A percentile compares a stretch with the other conserved stretches of the same genome.
Evolutionary conservation across 2,329 filamentous ascomycete genomes (phyloP).

Genomic region (Sclerotiophoma versabilis): DNA sequence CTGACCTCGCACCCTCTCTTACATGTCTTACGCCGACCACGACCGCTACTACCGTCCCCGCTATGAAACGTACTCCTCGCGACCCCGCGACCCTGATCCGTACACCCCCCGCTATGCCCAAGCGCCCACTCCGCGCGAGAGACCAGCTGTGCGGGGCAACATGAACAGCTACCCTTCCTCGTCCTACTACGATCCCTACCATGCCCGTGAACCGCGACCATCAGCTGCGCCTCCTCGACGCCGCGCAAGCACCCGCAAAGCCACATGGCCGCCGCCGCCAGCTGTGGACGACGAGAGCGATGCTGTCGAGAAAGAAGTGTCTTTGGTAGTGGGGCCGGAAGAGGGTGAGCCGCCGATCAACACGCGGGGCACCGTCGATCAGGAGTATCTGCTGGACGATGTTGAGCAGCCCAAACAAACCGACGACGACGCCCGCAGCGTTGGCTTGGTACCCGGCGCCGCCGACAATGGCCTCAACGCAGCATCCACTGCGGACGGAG

Average conservation of each 20-base stretch:
- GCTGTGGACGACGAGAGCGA: conserved; percentile 73
- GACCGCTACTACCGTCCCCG: conserved; percentile 27
- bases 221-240: conserved; percentile 27
- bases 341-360: conserved; percentile 65
- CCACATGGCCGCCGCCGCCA: conserved; percentile 65
- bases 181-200: conserved; percentile 36
- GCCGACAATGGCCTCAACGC: conserved; percentile 13
- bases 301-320: conserved; percentile 68
- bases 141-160: conserved; percentile 13
- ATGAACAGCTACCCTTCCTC: conserved; percentile 25
- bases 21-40: conserved; percentile 39
- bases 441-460: conserved; percentile 61
- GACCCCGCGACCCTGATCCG: conserved; percentile 32
- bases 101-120: conserved; percentile 9
- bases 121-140: conserved; percentile 5
- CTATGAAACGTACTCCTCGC: conserved; percentile 10
- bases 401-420: conserved; percentile 52
- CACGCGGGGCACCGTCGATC: conserved; percentile 70
- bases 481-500: conserved; percentile 13
- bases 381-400: conserved; percentile 71
- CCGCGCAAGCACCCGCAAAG: conserved; percentile 27
- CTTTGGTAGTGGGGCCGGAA: conserved; percentile 39
- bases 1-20: conserved; percentile 14
- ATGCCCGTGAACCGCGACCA: conserved; percentile 37
- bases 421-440: conserved; percentile 67